These are phyloP conservation scores for Acacia crassicarpa DNA, from an alignment of 306 rosid species.

Conservation along the genomic window DNA sequence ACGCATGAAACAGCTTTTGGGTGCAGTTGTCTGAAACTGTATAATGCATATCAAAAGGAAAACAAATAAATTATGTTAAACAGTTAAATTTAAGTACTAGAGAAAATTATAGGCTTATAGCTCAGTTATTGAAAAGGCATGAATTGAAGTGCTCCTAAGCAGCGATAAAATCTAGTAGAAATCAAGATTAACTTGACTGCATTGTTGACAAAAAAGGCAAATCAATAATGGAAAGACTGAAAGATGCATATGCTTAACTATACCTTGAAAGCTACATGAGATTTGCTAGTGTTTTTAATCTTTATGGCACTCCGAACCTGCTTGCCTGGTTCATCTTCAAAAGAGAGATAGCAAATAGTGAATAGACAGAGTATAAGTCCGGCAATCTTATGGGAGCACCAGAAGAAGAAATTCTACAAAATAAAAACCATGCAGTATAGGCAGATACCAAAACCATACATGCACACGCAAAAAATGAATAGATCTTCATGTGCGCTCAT, in stretches of 20 bases:
- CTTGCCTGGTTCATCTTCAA: conserved; percentile 92
- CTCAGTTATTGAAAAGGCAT: conserved; percentile 10
- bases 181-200: not conserved
- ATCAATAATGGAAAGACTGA: not conserved
- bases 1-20: conserved; percentile 99
- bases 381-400: conserved; percentile 4
- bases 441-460: not conserved
- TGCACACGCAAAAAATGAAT: not conserved
- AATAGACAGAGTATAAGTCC: not conserved
- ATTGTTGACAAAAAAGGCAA: conserved; percentile 9
- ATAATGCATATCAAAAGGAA: conserved; percentile 1
- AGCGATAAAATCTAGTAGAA: conserved; percentile 13
- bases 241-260: conserved; percentile 3
- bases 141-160: conserved; percentile 1
- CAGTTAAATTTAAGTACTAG: not conserved
- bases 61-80: conserved; percentile 33
- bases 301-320: conserved; percentile 95
- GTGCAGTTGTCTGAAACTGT: conserved; percentile 98
- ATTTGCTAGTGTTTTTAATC: conserved; percentile 90
- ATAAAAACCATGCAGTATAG: not conserved
- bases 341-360: conserved; percentile 17
- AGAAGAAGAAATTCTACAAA: not conserved
- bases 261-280: conserved; percentile 96
- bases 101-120: not conserved
- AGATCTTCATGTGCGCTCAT: not conserved